phyloP scores from a whole-genome alignment of 2,329 filamentous ascomycete species.

The Corynespora cassiicola region DNA sequence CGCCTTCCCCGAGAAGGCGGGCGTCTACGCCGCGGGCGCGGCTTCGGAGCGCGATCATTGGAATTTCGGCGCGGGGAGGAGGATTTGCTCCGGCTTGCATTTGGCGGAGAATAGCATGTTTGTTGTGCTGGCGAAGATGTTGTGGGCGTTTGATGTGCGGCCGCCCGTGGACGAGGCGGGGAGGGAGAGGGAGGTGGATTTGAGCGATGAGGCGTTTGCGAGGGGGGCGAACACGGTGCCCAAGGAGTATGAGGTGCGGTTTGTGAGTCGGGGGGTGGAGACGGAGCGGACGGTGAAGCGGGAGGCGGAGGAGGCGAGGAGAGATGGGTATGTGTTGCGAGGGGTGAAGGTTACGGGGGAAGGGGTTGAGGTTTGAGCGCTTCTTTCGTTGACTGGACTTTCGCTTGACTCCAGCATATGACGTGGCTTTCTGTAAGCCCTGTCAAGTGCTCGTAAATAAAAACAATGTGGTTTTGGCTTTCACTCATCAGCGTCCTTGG shows the following conservation, averaged over 20 bases:
- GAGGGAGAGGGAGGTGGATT: constrained; percentile 42
- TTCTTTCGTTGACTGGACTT: too few relatives aligned
- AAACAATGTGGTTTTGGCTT: too few relatives aligned
- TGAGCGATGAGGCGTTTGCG: constrained; percentile 42
- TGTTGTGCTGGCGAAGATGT: constrained; percentile 50
- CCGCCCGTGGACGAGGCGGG: constrained; percentile 46
- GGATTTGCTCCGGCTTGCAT: constrained; percentile 51
- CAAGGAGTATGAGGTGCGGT: constrained; percentile 38
- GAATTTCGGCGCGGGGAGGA: constrained; percentile 52
- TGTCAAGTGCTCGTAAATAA: too few relatives aligned
- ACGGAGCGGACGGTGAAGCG: constrained; percentile 23
- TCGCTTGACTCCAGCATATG: too few relatives aligned
- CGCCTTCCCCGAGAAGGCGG: constrained; percentile 28
- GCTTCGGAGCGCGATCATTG: constrained; percentile 41
- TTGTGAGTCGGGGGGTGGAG: constrained; percentile 28
- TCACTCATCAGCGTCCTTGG: too few relatives aligned
- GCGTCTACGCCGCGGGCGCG: constrained; percentile 41
- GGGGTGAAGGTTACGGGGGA: constrained; percentile 36
- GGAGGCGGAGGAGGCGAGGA: constrained; percentile 33
- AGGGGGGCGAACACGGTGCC: constrained; percentile 38
- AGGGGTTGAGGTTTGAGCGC: constrained; percentile 27
- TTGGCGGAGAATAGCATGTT: constrained; percentile 53
- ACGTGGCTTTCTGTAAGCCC: too few relatives aligned
- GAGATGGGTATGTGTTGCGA: constrained; percentile 39
- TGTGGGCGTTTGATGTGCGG: constrained; percentile 57